Base-by-base conservation (phyloP, 441 rosid genomes). In the Kokia cookei region DNA sequence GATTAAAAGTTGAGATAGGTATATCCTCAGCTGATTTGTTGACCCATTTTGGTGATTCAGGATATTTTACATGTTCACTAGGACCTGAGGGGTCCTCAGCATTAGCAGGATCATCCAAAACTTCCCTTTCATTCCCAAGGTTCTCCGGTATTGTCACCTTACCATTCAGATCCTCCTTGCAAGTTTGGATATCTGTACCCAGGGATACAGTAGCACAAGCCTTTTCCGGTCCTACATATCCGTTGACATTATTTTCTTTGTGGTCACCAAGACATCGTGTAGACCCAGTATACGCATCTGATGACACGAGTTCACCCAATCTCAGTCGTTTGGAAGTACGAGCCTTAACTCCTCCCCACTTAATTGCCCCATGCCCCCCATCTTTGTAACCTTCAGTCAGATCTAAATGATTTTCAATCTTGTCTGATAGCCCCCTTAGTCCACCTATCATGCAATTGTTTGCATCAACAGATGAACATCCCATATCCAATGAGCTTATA, bases 271-370 rank as follows among this genome's bases (percentile, higher is more conserved):
- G 72, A 66, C 65, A 53, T 55, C 51, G 40, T 43, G 76, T 68
- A 82, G 85, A 75, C 70, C 76, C 74, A 40, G 79, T 71, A 79
- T 59, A 73, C 57, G 77, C 71, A 76, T 82, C 86, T 24, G 73
- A 81, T 71, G 87, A 76, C 65, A 71, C 22, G 14, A 83, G 78
- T 84, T 89, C 91, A 75, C 88, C 84, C 62, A 84, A 76, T 84
- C 85, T 91, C 72, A 75, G 84, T 67, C 92, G 93, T 84, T 93
- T 94, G 42, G 87, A 73, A 65, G 94, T 84, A 63, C 99, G 98
- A 51, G 90, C 90, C 88, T 78, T 96, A 73, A 80, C 92, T 47
- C 88, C 91, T 83, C 97, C 99, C 99, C 99, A 96, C 79, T 81
- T 91, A 75, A 94, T 84, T 74, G 88, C 84, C 65, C 85, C 24